Conservation (phyloP, 352 stramenopile species). For the Pythium dissotocum region DNA sequence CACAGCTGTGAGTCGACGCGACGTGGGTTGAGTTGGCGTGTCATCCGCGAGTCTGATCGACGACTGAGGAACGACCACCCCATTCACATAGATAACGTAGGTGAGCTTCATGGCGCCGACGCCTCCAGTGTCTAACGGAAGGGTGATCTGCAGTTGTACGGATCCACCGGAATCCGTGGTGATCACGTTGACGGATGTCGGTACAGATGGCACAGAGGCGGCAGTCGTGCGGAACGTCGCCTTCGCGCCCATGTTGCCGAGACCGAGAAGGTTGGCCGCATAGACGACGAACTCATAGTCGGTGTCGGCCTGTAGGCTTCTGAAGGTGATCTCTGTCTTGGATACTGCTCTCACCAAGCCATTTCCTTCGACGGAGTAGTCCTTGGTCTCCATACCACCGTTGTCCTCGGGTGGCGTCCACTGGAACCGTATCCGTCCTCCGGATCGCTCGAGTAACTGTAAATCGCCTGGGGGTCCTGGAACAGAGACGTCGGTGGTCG, state of each 20-base stretch:
- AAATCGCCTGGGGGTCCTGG: constrained; percentile 44
- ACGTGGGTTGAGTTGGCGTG: not conserved
- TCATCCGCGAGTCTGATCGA: not conserved
- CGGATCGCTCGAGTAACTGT: constrained; percentile 22
- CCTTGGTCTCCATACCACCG: constrained; percentile 44
- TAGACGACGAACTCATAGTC: constrained; percentile 56
- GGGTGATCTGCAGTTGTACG: constrained; percentile 30
- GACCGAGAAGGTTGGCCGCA: constrained; percentile 44
- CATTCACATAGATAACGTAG: constrained; percentile 52
- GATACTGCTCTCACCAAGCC: constrained; percentile 3
- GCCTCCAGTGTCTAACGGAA: constrained; percentile 49
- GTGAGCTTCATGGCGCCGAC: constrained; percentile 27
- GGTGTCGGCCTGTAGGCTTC: constrained; percentile 39
- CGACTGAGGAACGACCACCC: constrained; percentile 22
- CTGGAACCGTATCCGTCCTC: constrained; percentile 41
- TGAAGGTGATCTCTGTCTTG: constrained; percentile 27
- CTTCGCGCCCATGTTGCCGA: constrained; percentile 32
- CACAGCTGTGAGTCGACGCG: not conserved
- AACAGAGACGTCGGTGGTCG: constrained; percentile 48
- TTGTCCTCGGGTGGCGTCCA: constrained; percentile 56
- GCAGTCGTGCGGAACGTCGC: constrained; percentile 32
- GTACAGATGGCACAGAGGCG: constrained; percentile 32
- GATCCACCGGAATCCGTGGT: constrained; percentile 39
- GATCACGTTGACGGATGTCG: constrained; percentile 30
- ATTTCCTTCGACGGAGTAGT: constrained; percentile 41